Conservation (phyloP, 2,329 filamentous ascomycete genomes). For the Arthrobotrys entomopaga region DNA sequence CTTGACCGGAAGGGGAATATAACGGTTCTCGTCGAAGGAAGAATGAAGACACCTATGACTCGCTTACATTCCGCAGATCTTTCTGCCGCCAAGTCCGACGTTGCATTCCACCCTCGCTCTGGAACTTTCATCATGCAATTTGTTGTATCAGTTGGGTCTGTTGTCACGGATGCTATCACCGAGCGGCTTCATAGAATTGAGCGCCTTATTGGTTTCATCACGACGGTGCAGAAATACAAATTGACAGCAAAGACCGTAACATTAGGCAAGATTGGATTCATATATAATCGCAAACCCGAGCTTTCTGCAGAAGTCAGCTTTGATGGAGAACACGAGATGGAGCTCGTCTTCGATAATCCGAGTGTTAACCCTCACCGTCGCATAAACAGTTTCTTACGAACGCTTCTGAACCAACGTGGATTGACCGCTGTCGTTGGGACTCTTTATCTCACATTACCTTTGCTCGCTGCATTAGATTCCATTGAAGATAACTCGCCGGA, state of each 20-base stretch:
- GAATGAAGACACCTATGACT: conserved; percentile 68
- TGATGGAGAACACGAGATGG: conserved; percentile 64
- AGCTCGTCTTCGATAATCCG: conserved; percentile 68
- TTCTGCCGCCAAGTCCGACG: conserved; percentile 66
- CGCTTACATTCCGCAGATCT: conserved; percentile 62
- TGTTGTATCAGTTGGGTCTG: conserved; percentile 69
- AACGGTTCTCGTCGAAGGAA: conserved; percentile 67
- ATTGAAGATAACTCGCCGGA: conserved; percentile 70
- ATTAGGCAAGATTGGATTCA: conserved; percentile 73
- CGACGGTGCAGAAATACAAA: conserved; percentile 68
- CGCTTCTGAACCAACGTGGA: conserved; percentile 68
- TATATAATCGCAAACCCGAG: conserved; percentile 67
- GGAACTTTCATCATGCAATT: conserved; percentile 74
- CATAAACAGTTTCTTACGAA: conserved; percentile 70
- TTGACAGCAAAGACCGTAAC: conserved; percentile 71
- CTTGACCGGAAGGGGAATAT: conserved; percentile 68
- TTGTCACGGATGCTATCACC: conserved; percentile 70
- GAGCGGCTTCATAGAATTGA: conserved; percentile 74
- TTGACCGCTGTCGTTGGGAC: conserved; percentile 68
- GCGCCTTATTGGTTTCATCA: conserved; percentile 75
- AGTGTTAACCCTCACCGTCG: conserved; percentile 74
- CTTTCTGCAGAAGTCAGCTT: conserved; percentile 54
- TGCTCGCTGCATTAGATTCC: conserved; percentile 71
- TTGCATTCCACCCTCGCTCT: conserved; percentile 70
- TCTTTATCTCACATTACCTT: conserved; percentile 71